Evolutionary conservation across 345 rosid species (phyloP).

Genomic region (Kernera saxatilis): DNA sequence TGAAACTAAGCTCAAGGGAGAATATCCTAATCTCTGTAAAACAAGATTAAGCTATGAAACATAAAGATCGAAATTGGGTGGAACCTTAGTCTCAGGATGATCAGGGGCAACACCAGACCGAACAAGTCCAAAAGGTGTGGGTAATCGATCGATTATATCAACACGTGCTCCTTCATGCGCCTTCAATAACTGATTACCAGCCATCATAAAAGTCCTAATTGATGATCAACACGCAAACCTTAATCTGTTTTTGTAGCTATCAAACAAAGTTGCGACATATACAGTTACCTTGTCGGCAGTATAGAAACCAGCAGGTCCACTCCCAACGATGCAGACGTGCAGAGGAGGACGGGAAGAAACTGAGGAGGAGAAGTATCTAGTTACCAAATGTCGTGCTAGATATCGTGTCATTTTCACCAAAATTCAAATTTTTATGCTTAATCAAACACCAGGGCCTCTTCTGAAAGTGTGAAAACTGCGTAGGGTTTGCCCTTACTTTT

Average conservation of each 20-base stretch:
- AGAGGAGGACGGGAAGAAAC: slow-evolving; percentile 46
- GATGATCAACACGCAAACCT: not conserved
- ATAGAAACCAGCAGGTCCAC: slow-evolving; percentile 91
- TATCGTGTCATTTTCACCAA: slow-evolving; percentile 23
- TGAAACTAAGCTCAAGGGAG: slow-evolving; percentile 44
- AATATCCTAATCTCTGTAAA: not conserved
- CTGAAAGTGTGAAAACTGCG: not conserved
- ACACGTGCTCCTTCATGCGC: slow-evolving; percentile 53
- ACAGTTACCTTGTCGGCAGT: slow-evolving; percentile 71
- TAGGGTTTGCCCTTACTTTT: not conserved
- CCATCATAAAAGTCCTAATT: not conserved
- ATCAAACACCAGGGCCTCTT: not conserved
- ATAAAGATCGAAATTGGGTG: not conserved
- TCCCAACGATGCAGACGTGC: slow-evolving; percentile 80
- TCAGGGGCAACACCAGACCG: slow-evolving; percentile 98
- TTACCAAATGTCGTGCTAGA: slow-evolving; percentile 34
- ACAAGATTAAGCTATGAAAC: not conserved
- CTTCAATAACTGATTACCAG: slow-evolving; percentile 53
- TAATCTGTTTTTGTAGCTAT: not conserved
- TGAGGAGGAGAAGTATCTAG: slow-evolving; percentile 43
- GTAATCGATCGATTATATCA: slow-evolving; percentile 83
- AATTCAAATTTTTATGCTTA: not conserved
- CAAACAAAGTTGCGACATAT: not conserved
- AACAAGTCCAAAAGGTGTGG: slow-evolving; percentile 88
- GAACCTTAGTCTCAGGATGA: slow-evolving; percentile 92